Conservation (phyloP, 1,284 basidiomycete species). For the Trichosporon coremiiforme region DNA sequence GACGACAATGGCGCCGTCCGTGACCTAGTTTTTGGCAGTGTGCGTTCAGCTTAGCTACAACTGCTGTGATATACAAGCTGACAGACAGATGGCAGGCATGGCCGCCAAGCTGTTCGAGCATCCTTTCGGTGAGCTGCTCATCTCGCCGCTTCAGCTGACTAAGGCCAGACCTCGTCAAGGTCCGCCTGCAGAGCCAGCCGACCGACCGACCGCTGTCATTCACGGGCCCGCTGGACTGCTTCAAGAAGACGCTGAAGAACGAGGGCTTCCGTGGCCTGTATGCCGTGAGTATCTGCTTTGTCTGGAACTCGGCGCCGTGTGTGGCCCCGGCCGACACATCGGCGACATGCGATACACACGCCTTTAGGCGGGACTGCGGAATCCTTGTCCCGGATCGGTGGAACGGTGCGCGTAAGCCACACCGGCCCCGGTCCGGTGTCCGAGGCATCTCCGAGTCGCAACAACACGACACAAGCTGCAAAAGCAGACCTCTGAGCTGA, state of each 20-base stretch:
- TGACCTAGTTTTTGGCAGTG: slow-evolving; percentile 59
- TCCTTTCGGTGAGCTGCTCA: slow-evolving; percentile 62
- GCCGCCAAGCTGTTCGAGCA: slow-evolving; percentile 80
- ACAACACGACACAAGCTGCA: no score
- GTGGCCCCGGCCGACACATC: neutral
- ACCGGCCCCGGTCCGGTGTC: neutral
- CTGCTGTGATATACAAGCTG: slow-evolving; percentile 6
- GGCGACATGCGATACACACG: slow-evolving; percentile 17
- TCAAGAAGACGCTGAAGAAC: slow-evolving; percentile 71
- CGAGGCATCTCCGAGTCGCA: neutral
- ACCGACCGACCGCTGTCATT: slow-evolving; percentile 71
- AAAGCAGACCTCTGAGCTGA: slow-evolving; percentile 15
- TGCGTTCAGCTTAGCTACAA: slow-evolving; percentile 37
- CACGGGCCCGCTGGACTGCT: slow-evolving; percentile 76
- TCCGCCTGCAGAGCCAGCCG: slow-evolving; percentile 78
- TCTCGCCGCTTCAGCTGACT: neutral
- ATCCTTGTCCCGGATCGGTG: neutral
- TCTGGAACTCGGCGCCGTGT: neutral
- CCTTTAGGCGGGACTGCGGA: neutral
- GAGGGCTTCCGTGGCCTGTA: slow-evolving; percentile 80
- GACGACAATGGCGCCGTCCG: slow-evolving; percentile 42
- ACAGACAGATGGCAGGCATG: slow-evolving; percentile 69
- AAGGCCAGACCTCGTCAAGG: slow-evolving; percentile 60
- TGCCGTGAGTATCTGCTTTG: slow-evolving; percentile 63
- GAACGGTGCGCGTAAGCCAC: neutral